These are phyloP conservation scores for Venturia carpophila DNA, from an alignment of 2,329 filamentous ascomycete genomes.

Conservation along the genomic window DNA sequence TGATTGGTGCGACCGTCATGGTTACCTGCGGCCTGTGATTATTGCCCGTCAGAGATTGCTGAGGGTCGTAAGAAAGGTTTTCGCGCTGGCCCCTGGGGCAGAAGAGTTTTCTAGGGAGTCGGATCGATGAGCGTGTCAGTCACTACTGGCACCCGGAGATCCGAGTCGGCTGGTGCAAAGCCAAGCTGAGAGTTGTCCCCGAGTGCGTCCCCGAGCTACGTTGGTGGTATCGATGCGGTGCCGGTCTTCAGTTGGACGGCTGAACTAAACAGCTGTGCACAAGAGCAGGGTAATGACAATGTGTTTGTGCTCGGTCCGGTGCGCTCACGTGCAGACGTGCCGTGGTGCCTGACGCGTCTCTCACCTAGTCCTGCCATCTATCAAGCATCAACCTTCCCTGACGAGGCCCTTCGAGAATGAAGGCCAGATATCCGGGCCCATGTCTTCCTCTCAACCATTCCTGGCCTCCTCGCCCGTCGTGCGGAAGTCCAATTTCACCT, in stretches of 20 bases:
- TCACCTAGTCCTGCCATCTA: background rate
- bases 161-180: background rate
- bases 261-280: background rate
- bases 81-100: background rate
- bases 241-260: no score
- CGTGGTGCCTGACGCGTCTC: background rate
- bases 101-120: background rate
- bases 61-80: background rate
- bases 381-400: background rate
- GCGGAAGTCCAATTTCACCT: conserved; percentile 67
- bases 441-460: conserved; percentile 42
- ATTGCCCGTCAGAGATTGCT: background rate
- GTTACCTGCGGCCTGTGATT: background rate
- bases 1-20: background rate
- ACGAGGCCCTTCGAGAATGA: conserved; percentile 4
- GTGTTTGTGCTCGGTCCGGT: background rate
- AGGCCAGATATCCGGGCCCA: conserved; percentile 20
- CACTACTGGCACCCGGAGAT: background rate
- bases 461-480: conserved; percentile 21
- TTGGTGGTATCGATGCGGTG: no score
- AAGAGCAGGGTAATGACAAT: background rate
- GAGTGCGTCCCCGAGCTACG: no score
- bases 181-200: no score
- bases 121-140: background rate
- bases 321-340: background rate